Evolutionary conservation across 805 yeast species (phyloP).

Genomic region (Wilhelminamyces savonicus): DNA sequence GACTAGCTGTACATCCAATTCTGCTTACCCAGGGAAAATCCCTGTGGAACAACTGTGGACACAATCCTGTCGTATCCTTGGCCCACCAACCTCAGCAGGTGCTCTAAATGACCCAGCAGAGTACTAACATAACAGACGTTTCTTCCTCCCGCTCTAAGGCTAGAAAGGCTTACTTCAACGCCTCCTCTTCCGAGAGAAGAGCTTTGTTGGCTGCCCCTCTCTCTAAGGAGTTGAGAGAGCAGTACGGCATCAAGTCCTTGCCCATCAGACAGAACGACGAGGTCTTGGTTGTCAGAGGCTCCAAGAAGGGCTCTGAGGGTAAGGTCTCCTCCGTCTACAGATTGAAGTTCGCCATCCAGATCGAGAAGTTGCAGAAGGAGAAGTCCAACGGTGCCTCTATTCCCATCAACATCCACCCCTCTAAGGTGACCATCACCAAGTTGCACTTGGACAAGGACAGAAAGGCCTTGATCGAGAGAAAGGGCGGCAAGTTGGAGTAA

Average conservation of each 20-base stretch:
- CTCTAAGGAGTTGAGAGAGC: constrained; percentile 96
- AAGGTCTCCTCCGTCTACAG: constrained; percentile 97
- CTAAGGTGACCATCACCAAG: constrained; percentile 98
- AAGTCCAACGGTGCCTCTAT: constrained; percentile 97
- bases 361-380: constrained; percentile 96
- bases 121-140: constrained; percentile 67
- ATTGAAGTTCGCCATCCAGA: constrained; percentile 93
- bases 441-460: constrained; percentile 98
- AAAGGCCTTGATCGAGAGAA: constrained; percentile 94
- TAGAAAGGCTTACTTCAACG: constrained; percentile 99
- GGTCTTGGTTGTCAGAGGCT: constrained; percentile 94
- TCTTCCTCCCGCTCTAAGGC: constrained; percentile 99
- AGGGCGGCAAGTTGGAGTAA: constrained; percentile 96
- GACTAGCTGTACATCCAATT: no score
- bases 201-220: constrained; percentile 94
- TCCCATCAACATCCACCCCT: constrained; percentile 96
- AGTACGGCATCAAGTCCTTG: constrained; percentile 91
- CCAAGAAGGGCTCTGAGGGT: constrained; percentile 99
- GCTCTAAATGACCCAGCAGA: neutral
- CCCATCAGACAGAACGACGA: constrained; percentile 98
- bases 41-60: no score
- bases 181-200: constrained; percentile 96
- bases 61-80: no score
- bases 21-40: no score
- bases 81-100: no score